phyloP scores from a whole-genome alignment of 345 rosid species.

The Moringa oleifera region DNA sequence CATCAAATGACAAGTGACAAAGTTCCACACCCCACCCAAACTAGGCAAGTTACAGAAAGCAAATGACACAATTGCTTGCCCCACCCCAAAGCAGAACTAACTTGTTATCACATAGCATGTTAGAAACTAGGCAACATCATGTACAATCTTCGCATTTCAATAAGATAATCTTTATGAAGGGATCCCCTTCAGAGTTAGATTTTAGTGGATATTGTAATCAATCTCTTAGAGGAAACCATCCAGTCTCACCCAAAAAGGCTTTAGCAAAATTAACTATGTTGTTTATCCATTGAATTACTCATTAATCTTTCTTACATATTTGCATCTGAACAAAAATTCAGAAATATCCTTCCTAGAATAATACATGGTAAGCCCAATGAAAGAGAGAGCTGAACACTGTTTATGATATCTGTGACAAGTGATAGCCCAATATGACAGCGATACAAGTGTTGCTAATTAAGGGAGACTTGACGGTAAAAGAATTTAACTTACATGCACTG shows the following conservation, averaged over 20 bases:
- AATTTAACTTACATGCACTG: constrained; percentile 57
- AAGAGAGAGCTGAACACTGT: background rate
- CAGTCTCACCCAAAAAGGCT: background rate
- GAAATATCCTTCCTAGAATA: background rate
- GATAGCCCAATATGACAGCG: background rate
- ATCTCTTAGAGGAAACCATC: background rate
- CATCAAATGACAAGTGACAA: background rate
- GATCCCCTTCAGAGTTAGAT: background rate
- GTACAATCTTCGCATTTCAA: too few species aligned
- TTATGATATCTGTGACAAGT: background rate
- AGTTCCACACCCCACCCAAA: too few species aligned
- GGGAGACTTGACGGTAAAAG: background rate
- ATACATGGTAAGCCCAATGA: background rate
- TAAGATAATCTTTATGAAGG: background rate
- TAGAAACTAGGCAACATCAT: background rate
- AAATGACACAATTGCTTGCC: too few species aligned
- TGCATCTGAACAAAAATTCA: background rate
- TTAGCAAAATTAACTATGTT: background rate
- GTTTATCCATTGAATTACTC: too few species aligned
- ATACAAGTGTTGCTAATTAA: constrained; percentile 11
- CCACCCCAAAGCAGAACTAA: too few species aligned
- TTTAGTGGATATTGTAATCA: too few species aligned
- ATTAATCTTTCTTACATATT: background rate
- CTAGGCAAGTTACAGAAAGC: too few species aligned
- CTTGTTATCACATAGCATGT: too few species aligned